A percentile compares a stretch with the other conserved stretches of the same genome.
Conservation (phyloP, 2,329 filamentous ascomycete genomes). For the Epicoccum sorghinum region DNA sequence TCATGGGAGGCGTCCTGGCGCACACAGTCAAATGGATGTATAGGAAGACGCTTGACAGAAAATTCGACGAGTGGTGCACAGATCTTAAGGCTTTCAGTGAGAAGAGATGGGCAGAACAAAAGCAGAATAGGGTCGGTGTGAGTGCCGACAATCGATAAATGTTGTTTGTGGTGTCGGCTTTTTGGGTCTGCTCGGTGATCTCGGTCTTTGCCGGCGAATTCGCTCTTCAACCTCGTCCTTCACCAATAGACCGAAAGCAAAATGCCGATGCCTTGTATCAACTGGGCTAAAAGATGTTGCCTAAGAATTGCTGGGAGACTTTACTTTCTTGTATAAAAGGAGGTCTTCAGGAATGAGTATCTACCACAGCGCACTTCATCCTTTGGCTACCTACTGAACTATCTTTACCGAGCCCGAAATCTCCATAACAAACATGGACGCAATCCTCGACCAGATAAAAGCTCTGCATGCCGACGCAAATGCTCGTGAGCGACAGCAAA, state of each 20-base stretch:
- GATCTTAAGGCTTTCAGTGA: conserved; percentile 28
- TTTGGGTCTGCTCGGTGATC: background rate
- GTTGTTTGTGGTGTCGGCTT: background rate
- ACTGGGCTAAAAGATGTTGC: background rate
- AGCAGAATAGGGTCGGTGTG: background rate
- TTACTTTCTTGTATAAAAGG: background rate
- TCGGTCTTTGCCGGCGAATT: conserved; percentile 2
- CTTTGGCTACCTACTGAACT: background rate
- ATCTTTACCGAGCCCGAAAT: too few relatives aligned
- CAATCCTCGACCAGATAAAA: conserved; percentile 28
- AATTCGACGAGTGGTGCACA: conserved; percentile 25
- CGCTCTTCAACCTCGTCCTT: background rate
- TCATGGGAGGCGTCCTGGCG: conserved; percentile 28
- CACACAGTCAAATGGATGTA: conserved; percentile 24
- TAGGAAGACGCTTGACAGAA: conserved; percentile 21
- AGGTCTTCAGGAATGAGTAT: background rate
- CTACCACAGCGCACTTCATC: background rate
- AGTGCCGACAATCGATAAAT: background rate
- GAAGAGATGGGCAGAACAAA: conserved; percentile 4
- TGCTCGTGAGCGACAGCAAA: conserved; percentile 25
- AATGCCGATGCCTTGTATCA: background rate
- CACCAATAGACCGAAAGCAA: background rate
- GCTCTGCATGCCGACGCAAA: conserved; percentile 23
- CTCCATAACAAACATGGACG: conserved; percentile 24
- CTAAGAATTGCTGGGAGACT: background rate